Conservation (phyloP, 352 stramenopile species). For the Phytophthora hibernalis region DNA sequence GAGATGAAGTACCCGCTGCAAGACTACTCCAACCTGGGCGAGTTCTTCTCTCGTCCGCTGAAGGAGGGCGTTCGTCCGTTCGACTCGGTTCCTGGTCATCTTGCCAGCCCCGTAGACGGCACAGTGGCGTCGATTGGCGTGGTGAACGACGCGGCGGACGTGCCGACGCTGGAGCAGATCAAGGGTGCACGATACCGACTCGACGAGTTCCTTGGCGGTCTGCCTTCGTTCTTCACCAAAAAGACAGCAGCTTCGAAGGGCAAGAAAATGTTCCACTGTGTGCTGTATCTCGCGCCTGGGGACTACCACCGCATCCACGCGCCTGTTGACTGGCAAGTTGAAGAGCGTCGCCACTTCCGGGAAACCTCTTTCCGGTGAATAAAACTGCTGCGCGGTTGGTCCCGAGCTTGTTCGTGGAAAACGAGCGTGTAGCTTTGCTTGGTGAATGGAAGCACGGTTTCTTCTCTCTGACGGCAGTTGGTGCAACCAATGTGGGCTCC, state of each 20-base stretch:
- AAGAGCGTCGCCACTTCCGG: slow-evolving; percentile 83
- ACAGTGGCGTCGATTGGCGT: slow-evolving; percentile 63
- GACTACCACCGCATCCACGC: slow-evolving; percentile 92
- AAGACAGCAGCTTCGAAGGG: slow-evolving; percentile 26
- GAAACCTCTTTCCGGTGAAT: slow-evolving; percentile 86
- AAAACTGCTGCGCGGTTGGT: slow-evolving; percentile 66
- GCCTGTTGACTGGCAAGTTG: slow-evolving; percentile 76
- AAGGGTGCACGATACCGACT: slow-evolving; percentile 84
- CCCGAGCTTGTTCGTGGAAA: slow-evolving; percentile 84
- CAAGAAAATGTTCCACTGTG: slow-evolving; percentile 81
- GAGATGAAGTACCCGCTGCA: slow-evolving; percentile 86
- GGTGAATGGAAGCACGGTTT: slow-evolving; percentile 84
- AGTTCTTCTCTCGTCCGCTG: slow-evolving; percentile 87
- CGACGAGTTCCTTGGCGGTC: slow-evolving; percentile 78
- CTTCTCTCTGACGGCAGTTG: slow-evolving; percentile 85
- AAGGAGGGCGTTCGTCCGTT: slow-evolving; percentile 73
- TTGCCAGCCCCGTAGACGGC: slow-evolving; percentile 71
- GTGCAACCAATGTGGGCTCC: slow-evolving; percentile 89
- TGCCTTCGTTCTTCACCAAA: slow-evolving; percentile 65
- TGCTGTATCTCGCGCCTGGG: slow-evolving; percentile 85
- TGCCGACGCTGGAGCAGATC: slow-evolving; percentile 81
- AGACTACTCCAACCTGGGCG: slow-evolving; percentile 77
- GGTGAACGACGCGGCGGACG: slow-evolving; percentile 52
- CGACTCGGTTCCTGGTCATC: slow-evolving; percentile 33
- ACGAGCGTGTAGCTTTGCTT: slow-evolving; percentile 80